Conservation (phyloP, 192 early-diverging fungal species). For the Spinellus fusiger region DNA sequence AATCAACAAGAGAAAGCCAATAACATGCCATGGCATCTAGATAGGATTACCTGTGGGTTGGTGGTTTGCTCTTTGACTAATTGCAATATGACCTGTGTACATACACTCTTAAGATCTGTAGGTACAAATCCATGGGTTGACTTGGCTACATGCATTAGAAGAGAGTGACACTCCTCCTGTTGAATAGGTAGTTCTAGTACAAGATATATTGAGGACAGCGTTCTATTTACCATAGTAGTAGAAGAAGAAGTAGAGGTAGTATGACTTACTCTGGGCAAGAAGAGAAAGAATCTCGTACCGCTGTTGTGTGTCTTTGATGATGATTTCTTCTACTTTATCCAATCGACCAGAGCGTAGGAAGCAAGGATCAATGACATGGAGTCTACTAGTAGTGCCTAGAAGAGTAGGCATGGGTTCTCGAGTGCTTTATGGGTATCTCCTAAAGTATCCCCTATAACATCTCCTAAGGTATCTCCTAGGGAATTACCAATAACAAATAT, state of each 20-base stretch:
- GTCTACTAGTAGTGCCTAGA: constrained; percentile 45
- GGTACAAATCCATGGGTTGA: constrained; percentile 75
- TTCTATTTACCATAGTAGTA: no score
- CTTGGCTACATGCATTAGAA: constrained; percentile 40
- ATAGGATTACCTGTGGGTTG: constrained; percentile 21
- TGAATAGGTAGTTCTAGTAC: constrained; percentile 43
- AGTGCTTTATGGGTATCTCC: background rate
- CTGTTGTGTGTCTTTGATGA: constrained; percentile 41
- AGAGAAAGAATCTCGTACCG: constrained; percentile 34
- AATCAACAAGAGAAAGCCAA: no score
- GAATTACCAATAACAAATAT: constrained; percentile 44
- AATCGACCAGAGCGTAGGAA: constrained; percentile 57
- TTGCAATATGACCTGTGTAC: constrained; percentile 39
- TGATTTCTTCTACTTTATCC: constrained; percentile 40
- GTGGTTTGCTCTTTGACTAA: constrained; percentile 38
- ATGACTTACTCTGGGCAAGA: constrained; percentile 34
- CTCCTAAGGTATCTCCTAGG: no score
- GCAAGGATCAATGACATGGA: constrained; percentile 41
- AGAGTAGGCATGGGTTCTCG: background rate
- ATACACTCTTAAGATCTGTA: constrained; percentile 71
- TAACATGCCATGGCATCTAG: no score
- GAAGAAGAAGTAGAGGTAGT: background rate
- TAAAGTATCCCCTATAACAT: no score
- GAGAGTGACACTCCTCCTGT: constrained; percentile 15
- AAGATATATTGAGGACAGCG: no score